phyloP scores from a whole-genome alignment of 2,329 filamentous ascomycete genomes.

The Periconia sp. region DNA sequence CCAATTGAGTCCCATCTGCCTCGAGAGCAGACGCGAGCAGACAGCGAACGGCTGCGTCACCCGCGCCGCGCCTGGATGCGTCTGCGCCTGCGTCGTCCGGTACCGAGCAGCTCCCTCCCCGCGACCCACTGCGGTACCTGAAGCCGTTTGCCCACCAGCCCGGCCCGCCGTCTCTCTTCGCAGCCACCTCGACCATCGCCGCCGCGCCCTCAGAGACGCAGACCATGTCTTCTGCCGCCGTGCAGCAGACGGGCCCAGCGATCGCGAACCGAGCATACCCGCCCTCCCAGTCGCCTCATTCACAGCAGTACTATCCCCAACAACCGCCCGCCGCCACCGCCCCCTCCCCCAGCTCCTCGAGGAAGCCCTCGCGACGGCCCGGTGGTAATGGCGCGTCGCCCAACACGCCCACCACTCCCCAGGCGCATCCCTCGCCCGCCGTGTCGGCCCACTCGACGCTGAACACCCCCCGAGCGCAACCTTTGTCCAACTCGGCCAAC shows the following conservation, averaged over 20 bases:
- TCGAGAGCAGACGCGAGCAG: not conserved
- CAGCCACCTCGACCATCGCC: not conserved
- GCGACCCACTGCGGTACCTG: too few species aligned
- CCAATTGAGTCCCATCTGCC: slow-evolving; percentile 2
- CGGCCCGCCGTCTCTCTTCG: too few species aligned
- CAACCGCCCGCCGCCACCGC: slow-evolving; percentile 27
- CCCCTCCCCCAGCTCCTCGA: slow-evolving; percentile 44
- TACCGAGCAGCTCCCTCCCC: slow-evolving; percentile 3
- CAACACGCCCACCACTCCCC: slow-evolving; percentile 44
- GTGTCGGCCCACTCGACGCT: slow-evolving; percentile 41
- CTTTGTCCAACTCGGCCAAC: slow-evolving; percentile 49
- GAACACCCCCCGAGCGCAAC: slow-evolving; percentile 52
- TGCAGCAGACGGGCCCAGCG: slow-evolving; percentile 35
- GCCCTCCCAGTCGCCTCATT: slow-evolving; percentile 38
- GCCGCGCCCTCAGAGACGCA: slow-evolving; percentile 7
- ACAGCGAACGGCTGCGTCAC: not conserved
- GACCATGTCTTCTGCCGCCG: slow-evolving; percentile 46
- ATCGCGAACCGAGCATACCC: slow-evolving; percentile 34
- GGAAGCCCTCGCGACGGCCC: slow-evolving; percentile 43
- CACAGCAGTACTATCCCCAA: slow-evolving; percentile 41
- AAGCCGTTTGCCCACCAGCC: too few species aligned
- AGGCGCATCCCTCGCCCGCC: slow-evolving; percentile 42
- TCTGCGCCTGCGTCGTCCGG: slow-evolving; percentile 1
- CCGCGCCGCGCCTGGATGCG: slow-evolving; percentile 7
- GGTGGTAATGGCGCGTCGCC: slow-evolving; percentile 51